Conservation (phyloP, 495 filamentous ascomycete genomes). For the Gamarada debralockiae region DNA sequence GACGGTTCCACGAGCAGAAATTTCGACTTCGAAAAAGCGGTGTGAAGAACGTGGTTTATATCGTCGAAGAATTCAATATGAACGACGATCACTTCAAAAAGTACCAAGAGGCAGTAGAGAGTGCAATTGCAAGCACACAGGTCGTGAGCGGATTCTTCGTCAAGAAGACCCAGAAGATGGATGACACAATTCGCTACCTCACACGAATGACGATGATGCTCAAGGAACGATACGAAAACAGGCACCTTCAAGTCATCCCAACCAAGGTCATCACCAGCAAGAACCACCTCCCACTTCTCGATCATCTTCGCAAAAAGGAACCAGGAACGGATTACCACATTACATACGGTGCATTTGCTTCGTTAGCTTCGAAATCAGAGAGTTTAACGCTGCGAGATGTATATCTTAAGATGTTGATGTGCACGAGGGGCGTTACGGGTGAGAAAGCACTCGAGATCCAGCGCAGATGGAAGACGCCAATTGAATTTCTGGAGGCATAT, state of each 20-base stretch:
- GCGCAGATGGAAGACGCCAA: conserved; percentile 67
- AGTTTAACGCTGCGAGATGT: conserved; percentile 69
- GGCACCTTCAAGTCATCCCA: conserved; percentile 56
- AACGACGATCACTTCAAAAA: conserved; percentile 41
- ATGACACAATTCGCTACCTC: conserved; percentile 78
- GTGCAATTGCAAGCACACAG: conserved; percentile 75
- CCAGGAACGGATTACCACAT: conserved; percentile 55
- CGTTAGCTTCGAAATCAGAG: conserved; percentile 70
- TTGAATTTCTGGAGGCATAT: conserved; percentile 64
- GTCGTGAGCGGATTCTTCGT: conserved; percentile 81
- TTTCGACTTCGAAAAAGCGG: conserved; percentile 71
- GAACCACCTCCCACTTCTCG: conserved; percentile 66
- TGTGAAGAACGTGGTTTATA: conserved; percentile 71
- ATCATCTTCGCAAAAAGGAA: conserved; percentile 44
- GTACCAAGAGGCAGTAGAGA: conserved; percentile 63
- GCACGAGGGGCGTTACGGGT: conserved; percentile 68
- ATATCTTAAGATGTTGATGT: conserved; percentile 87
- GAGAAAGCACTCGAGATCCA: conserved; percentile 84
- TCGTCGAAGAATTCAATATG: conserved; percentile 71
- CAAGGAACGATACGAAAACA: conserved; percentile 58
- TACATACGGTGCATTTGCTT: conserved; percentile 68
- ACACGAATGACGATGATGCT: conserved; percentile 70
- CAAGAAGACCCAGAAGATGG: conserved; percentile 70
- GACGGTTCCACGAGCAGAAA: conserved; percentile 83
- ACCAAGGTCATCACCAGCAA: conserved; percentile 60